Evolutionary conservation across 306 rosid species (phyloP).

Genomic region (Sophora flavescens): DNA sequence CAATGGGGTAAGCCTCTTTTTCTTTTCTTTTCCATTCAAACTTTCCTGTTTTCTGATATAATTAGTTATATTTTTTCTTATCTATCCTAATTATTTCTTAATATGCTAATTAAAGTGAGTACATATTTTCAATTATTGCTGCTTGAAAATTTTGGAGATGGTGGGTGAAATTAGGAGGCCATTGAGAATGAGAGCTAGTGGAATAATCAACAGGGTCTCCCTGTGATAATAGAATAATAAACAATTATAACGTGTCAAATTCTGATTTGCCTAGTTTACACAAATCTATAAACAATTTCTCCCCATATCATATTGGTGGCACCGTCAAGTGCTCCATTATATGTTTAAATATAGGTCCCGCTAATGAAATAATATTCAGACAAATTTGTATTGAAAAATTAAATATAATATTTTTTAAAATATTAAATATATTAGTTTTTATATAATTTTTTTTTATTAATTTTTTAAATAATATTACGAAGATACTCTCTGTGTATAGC

Average conservation of each 20-base stretch:
- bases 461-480: too few relatives aligned
- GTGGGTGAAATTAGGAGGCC: not conserved
- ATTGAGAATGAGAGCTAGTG: not conserved
- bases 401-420: too few relatives aligned
- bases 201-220: conserved; percentile 16
- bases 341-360: too few relatives aligned
- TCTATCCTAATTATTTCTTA: not conserved
- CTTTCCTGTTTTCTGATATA: not conserved
- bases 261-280: conserved; percentile 12
- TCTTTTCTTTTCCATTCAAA: not conserved
- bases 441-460: too few relatives aligned
- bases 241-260: not conserved
- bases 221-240: not conserved
- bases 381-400: too few relatives aligned
- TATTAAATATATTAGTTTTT: too few relatives aligned
- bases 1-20: conserved; percentile 64
- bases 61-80: not conserved
- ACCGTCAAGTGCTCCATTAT: conserved; percentile 16
- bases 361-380: too few relatives aligned
- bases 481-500: too few relatives aligned
- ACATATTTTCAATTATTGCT: not conserved
- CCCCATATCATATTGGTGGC: conserved; percentile 6
- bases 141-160: conserved; percentile 5
- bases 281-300: not conserved
- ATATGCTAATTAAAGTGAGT: too few relatives aligned